Conservation (phyloP, 1,139 yeast genomes). For the Groenewaldozyma sp. region DNA sequence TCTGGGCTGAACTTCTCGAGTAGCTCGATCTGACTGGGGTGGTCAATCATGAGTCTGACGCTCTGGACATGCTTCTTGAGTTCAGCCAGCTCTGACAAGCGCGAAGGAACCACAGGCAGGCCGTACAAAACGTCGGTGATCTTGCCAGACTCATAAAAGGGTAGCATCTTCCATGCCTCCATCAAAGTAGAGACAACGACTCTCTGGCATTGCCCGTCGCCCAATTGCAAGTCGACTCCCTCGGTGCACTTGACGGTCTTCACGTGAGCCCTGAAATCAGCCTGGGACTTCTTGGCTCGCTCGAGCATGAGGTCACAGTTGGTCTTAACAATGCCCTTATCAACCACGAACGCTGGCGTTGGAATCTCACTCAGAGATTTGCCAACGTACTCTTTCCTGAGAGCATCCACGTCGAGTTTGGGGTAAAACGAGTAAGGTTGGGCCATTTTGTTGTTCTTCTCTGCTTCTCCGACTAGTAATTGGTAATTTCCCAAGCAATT, state of each 20-base stretch:
- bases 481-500: too few species aligned
- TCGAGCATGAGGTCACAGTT: slow-evolving; percentile 22
- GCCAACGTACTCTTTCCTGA: slow-evolving; percentile 25
- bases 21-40: slow-evolving; percentile 44
- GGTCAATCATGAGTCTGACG: slow-evolving; percentile 51
- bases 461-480: too few species aligned
- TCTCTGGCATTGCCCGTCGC: slow-evolving; percentile 33
- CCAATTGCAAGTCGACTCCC: slow-evolving; percentile 36
- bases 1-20: slow-evolving; percentile 34
- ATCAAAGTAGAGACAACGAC: slow-evolving; percentile 63
- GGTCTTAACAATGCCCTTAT: slow-evolving; percentile 17
- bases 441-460: slow-evolving; percentile 1
- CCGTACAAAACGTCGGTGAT: slow-evolving; percentile 59
- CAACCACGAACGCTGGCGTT: slow-evolving; percentile 31
- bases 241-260: slow-evolving; percentile 62
- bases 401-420: slow-evolving; percentile 16
- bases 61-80: slow-evolving; percentile 23
- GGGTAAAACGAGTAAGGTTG: slow-evolving; percentile 12
- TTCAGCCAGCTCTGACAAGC: slow-evolving; percentile 41
- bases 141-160: slow-evolving; percentile 35
- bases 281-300: slow-evolving; percentile 41
- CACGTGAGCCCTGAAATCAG: slow-evolving; percentile 56
- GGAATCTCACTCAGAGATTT: slow-evolving; percentile 27
- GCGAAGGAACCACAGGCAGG: slow-evolving; percentile 50
- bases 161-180: slow-evolving; percentile 53